These are phyloP conservation scores for Rhynchosporium secalis DNA, from an alignment of 2,329 filamentous ascomycete species.

Conservation along the genomic window DNA sequence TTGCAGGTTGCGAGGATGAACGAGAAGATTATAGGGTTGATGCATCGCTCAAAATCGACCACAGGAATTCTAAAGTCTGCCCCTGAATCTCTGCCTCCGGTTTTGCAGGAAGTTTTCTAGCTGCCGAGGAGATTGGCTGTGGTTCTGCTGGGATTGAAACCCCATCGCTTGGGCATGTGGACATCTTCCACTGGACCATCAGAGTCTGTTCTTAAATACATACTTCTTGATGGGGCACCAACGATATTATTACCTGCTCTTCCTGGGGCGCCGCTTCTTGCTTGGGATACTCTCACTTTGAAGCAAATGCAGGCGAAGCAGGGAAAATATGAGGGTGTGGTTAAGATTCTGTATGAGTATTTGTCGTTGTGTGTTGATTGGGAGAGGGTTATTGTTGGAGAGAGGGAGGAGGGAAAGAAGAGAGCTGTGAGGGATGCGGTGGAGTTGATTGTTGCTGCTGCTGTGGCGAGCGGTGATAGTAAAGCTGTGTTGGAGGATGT, in stretches of 20 bases:
- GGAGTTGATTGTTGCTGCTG: constrained; percentile 21
- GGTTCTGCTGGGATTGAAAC: constrained; percentile 22
- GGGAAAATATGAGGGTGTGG: constrained; percentile 19
- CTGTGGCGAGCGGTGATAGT: constrained; percentile 21
- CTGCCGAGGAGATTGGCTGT: constrained; percentile 22
- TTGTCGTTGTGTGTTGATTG: constrained; percentile 24
- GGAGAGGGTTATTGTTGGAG: constrained; percentile 22
- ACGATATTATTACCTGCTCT: constrained; percentile 22
- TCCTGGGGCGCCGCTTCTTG: constrained; percentile 22
- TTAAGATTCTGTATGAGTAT: constrained; percentile 24
- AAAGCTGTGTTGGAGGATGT: constrained; percentile 23
- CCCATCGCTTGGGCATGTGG: constrained; percentile 24
- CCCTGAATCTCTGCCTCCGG: constrained; percentile 19
- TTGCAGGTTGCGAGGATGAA: constrained; percentile 20
- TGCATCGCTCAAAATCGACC: constrained; percentile 14
- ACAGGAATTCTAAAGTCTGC: constrained; percentile 12
- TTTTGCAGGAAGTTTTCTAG: constrained; percentile 17
- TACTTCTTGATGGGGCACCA: constrained; percentile 22
- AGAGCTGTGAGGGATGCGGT: constrained; percentile 22
- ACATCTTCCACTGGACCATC: constrained; percentile 21
- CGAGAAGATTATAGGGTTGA: constrained; percentile 18
- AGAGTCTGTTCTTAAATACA: constrained; percentile 23
- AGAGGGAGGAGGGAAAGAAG: constrained; percentile 21
- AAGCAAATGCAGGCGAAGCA: constrained; percentile 20
- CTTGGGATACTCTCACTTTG: constrained; percentile 23